Percentiles rank a stretch among this genome's conserved stretches.
Evolutionary conservation across 495 filamentous ascomycete genomes (phyloP).

Genomic region (Penicillium coffeae): DNA sequence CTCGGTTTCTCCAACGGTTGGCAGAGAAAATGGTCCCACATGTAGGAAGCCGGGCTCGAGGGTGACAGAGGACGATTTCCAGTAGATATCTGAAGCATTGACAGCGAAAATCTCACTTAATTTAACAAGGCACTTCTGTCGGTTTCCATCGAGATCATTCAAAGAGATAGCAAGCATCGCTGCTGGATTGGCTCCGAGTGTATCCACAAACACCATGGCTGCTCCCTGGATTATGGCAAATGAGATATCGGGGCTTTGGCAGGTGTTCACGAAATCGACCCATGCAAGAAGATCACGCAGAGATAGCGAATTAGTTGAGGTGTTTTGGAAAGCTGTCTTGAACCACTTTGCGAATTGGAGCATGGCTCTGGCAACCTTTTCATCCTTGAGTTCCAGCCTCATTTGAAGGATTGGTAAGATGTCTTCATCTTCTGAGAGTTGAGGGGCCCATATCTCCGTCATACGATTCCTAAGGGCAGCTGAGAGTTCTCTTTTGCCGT

Average conservation of each 20-base stretch:
- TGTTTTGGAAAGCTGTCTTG: conserved; percentile 68
- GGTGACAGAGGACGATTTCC: conserved; percentile 44
- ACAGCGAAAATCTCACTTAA: conserved; percentile 61
- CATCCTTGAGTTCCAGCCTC: conserved; percentile 60
- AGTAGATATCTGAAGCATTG: conserved; percentile 63
- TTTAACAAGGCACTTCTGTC: conserved; percentile 66
- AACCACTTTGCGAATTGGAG: conserved; percentile 93
- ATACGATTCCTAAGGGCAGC: conserved; percentile 94
- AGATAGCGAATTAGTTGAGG: conserved; percentile 69
- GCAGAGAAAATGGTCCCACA: conserved; percentile 72
- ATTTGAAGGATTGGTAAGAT: conserved; percentile 78
- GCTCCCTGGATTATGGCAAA: conserved; percentile 79
- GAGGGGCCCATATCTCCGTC: conserved; percentile 97
- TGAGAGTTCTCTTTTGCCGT: conserved; percentile 94
- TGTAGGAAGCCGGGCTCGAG: conserved; percentile 47
- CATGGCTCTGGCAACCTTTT: conserved; percentile 50
- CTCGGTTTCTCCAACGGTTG: conserved; percentile 40
- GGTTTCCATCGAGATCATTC: conserved; percentile 56
- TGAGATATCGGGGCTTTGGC: conserved; percentile 40
- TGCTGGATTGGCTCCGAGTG: conserved; percentile 88
- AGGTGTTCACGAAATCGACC: conserved; percentile 87
- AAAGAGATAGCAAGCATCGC: conserved; percentile 67
- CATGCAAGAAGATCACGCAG: conserved; percentile 87
- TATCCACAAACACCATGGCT: conserved; percentile 93
- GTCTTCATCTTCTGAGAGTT: conserved; percentile 73